Evolutionary conservation across 257 asterid genomes (phyloP).

Genomic region (Lantana camara): DNA sequence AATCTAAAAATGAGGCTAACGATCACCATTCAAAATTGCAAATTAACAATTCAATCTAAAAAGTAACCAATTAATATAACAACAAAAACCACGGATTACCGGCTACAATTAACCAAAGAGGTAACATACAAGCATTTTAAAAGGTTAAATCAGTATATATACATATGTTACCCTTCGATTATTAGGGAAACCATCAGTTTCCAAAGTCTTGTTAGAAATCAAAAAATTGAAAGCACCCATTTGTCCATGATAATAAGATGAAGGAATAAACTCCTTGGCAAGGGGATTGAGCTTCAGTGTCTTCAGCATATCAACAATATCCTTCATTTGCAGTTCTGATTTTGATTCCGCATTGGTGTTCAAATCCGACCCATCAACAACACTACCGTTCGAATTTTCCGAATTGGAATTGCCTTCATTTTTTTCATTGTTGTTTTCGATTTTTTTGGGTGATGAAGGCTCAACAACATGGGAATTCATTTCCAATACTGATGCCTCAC

Average conservation of each 20-base stretch:
- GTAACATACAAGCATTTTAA: neutral
- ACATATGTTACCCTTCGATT: constrained; percentile 67
- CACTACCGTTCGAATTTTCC: constrained; percentile 43
- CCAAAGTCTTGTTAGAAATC: constrained; percentile 47
- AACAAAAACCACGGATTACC: constrained; percentile 18
- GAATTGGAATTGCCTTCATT: constrained; percentile 35
- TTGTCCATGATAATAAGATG: constrained; percentile 61
- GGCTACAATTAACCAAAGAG: neutral
- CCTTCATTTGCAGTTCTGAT: constrained; percentile 67
- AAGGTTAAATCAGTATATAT: neutral
- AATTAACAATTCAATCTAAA: neutral
- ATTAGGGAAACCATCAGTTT: constrained; percentile 52
- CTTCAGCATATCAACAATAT: constrained; percentile 70
- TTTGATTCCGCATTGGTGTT: constrained; percentile 49
- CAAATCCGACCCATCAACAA: constrained; percentile 54
- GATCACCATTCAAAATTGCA: constrained; percentile 2
- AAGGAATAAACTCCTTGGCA: constrained; percentile 92
- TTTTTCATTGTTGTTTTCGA: constrained; percentile 32
- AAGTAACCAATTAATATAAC: constrained; percentile 16
- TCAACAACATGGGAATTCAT: constrained; percentile 48
- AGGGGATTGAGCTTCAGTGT: constrained; percentile 80
- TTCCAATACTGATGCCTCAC: constrained; percentile 62
- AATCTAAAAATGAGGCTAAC: neutral
- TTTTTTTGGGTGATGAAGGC: constrained; percentile 52
- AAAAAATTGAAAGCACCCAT: constrained; percentile 49